A percentile compares a stretch with the other conserved stretches of the same genome.
Evolutionary conservation across 768 basidiomycete species (phyloP).

Genomic region (Tubosaeta sp.): DNA sequence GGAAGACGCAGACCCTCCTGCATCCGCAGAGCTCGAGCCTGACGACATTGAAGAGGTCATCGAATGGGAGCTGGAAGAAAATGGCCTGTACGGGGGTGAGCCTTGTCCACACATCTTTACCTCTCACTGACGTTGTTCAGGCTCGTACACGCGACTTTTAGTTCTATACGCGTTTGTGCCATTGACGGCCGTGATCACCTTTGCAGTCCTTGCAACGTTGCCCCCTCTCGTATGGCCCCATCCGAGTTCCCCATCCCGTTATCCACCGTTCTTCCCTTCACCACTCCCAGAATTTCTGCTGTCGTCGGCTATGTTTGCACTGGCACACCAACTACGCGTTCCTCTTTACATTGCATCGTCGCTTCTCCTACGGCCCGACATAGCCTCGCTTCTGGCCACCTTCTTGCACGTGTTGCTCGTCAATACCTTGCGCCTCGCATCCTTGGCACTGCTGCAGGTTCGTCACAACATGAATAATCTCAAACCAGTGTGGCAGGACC

Average conservation of each 20-base stretch:
- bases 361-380: constrained; percentile 21
- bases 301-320: constrained; percentile 50
- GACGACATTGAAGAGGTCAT: constrained; percentile 40
- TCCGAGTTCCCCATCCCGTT: constrained; percentile 34
- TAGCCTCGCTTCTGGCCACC: constrained; percentile 35
- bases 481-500: constrained; percentile 50
- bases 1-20: constrained; percentile 21
- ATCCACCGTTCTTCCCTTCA: constrained; percentile 49
- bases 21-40: constrained; percentile 9
- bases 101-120: not conserved
- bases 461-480: constrained; percentile 39
- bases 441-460: constrained; percentile 50
- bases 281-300: constrained; percentile 64
- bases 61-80: constrained; percentile 44
- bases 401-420: constrained; percentile 48
- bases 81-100: constrained; percentile 49
- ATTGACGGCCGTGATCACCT: constrained; percentile 44
- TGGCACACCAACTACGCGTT: constrained; percentile 31
- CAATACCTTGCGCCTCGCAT: constrained; percentile 50
- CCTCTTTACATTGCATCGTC: constrained; percentile 33
- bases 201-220: constrained; percentile 46
- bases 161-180: constrained; percentile 61
- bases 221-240: constrained; percentile 48
- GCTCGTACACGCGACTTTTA: constrained; percentile 56
- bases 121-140: constrained; percentile 32